phyloP scores from a whole-genome alignment of 495 filamentous ascomycete genomes.

The Penicillium coprophilum region DNA sequence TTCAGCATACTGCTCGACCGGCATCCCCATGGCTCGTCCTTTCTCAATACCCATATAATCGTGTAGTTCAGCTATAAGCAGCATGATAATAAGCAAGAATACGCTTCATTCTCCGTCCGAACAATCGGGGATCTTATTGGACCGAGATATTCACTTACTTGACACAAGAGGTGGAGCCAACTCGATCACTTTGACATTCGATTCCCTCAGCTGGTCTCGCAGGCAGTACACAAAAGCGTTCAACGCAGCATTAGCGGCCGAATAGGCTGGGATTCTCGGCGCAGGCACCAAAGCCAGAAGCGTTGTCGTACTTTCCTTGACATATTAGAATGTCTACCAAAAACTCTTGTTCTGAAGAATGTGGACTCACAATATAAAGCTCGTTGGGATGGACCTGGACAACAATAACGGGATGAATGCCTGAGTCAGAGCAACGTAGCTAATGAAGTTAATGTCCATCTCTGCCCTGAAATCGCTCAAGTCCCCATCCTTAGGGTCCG shows the following conservation, averaged over 20 bases:
- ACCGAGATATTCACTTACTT: conserved; percentile 36
- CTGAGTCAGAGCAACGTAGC: neutral
- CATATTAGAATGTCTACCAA: neutral
- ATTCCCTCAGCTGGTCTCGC: conserved; percentile 55
- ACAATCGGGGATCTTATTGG: no score
- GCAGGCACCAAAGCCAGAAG: conserved; percentile 45
- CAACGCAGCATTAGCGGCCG: conserved; percentile 46
- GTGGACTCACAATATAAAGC: conserved; percentile 2
- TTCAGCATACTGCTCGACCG: conserved; percentile 56
- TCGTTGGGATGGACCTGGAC: neutral
- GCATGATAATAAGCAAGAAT: neutral
- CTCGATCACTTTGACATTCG: conserved; percentile 60
- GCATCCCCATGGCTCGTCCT: conserved; percentile 55
- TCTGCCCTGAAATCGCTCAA: conserved; percentile 1
- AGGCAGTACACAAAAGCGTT: conserved; percentile 52
- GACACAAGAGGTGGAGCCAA: conserved; percentile 66
- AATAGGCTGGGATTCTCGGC: conserved; percentile 40
- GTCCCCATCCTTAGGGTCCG: neutral
- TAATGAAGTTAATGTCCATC: conserved; percentile 1
- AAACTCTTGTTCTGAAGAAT: neutral
- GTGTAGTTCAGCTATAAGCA: conserved; percentile 40
- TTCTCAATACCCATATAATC: conserved; percentile 41
- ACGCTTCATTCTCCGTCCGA: neutral
- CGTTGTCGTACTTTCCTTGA: conserved; percentile 36
- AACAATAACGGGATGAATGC: neutral